A percentile compares a stretch with the other conserved stretches of the same genome.
Evolutionary conservation across 169 alveolate species (phyloP).

Genomic region (Plasmodium fragile): DNA sequence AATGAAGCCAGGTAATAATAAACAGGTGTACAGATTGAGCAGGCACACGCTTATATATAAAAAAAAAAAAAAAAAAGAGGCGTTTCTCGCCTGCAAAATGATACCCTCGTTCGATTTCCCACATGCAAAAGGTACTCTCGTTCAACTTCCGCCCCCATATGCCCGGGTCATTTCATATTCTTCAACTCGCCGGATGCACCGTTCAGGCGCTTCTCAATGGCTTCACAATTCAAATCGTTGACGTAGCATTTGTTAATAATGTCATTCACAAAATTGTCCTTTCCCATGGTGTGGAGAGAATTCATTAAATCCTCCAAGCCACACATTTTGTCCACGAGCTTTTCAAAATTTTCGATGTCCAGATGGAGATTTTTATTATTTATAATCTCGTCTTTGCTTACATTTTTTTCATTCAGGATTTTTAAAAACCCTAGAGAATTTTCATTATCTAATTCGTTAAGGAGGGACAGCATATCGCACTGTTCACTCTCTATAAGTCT

Average conservation of each 20-base stretch:
- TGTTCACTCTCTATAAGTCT: constrained; percentile 76
- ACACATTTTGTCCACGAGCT: constrained; percentile 37
- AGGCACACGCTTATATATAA: not conserved
- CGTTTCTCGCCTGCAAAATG: not conserved
- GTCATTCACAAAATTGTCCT: constrained; percentile 43
- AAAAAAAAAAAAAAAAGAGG: not conserved
- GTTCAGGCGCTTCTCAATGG: constrained; percentile 55
- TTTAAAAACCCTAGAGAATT: constrained; percentile 64
- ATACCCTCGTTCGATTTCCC: not conserved
- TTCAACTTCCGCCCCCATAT: not conserved
- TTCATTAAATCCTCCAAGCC: constrained; percentile 57
- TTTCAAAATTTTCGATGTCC: constrained; percentile 69
- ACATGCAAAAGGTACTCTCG: not conserved
- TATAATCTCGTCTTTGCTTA: constrained; percentile 49
- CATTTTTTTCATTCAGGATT: constrained; percentile 54
- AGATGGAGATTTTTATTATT: constrained; percentile 56
- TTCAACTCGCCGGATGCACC: constrained; percentile 17
- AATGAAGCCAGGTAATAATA: not conserved
- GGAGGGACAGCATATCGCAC: constrained; percentile 54
- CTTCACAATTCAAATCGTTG: constrained; percentile 63
- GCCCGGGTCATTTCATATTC: constrained; percentile 5
- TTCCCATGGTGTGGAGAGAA: constrained; percentile 30
- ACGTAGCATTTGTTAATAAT: constrained; percentile 30
- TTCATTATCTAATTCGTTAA: constrained; percentile 73
- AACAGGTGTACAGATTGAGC: not conserved